Evolutionary conservation across 805 yeast genomes (phyloP), one percentile per base, ranked within the genome.

Genomic region (Wickerhamomyces chambardii): DNA sequence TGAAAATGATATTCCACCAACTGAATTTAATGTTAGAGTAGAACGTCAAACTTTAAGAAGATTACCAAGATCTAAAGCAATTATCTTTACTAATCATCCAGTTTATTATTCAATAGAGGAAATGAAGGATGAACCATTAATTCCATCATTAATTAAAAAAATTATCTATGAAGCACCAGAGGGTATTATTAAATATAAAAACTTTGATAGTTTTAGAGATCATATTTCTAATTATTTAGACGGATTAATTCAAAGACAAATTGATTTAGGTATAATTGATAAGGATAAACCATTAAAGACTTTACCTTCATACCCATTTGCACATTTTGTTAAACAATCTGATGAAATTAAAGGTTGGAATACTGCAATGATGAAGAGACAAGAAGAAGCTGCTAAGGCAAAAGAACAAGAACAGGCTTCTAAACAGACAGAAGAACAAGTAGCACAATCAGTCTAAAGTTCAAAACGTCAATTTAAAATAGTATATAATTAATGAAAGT

Each of bases 21-120:
- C 60, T 16, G 68, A 78, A 40, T 78, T 77, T 54, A 73, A 73
- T 40, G 80, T 80, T 11, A 65, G 89, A 45, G 83, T 79, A 8
- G 86, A 81, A 54, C 68, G 86, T 45, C 89, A 80, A 53, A 76
- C 87, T 1, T 59, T 80, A 38, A 64, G 86, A 50, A 65, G 80
- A 48, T 63, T 80, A 35, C 87, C 89, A 28, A 75, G 66, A 50
- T 58, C 81, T 0, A 47, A 63, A 32, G 86, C 86, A 3, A 74
- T 80, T 40, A 74, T 80, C 33, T 80, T 80, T 62, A 76, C 86
- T 19, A 80, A 80, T 50, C 89, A 80, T 51, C 89, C 87, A 5
- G 65, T 78, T n/a, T 82, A 78, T 50, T 83, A 83, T 55, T 72
- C 82, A 3, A 74, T 83, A 29, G 89, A 82, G 28, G 90, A 84